phyloP scores from a whole-genome alignment of 2,329 filamentous ascomycete genomes.

The Coleophoma eucalyptorum region DNA sequence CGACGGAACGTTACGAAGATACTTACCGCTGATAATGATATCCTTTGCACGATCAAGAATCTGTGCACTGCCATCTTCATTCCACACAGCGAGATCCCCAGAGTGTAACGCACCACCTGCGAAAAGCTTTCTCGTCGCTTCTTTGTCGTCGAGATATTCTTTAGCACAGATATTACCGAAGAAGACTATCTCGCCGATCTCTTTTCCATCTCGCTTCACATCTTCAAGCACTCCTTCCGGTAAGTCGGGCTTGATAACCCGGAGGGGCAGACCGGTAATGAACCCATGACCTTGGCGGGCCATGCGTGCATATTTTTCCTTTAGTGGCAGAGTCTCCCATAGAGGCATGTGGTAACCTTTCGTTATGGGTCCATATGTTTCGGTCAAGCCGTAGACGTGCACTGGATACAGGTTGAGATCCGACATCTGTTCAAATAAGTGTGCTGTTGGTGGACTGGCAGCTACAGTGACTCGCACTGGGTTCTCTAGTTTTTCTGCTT shows the following conservation, averaged over 20 bases:
- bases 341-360: conserved; percentile 84
- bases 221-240: conserved; percentile 63
- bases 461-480: conserved; percentile 88
- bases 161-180: conserved; percentile 87
- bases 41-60: conserved; percentile 95
- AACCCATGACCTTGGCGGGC: conserved; percentile 92
- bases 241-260: conserved; percentile 77
- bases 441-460: conserved; percentile 82
- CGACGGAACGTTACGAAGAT: background rate
- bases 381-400: conserved; percentile 84
- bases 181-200: conserved; percentile 84
- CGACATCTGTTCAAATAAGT: conserved; percentile 88
- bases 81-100: conserved; percentile 90
- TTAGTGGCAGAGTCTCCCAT: conserved; percentile 71
- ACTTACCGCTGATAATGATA: conserved; percentile 88
- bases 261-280: conserved; percentile 73
- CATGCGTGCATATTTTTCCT: conserved; percentile 86
- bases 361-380: conserved; percentile 95
- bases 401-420: conserved; percentile 80
- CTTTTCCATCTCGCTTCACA: conserved; percentile 65
- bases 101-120: conserved; percentile 83
- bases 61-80: conserved; percentile 84
- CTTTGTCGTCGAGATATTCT: conserved; percentile 87
- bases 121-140: conserved; percentile 83
- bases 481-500: conserved; percentile 65